A percentile compares a stretch with the other conserved stretches of the same genome.
phyloP scores from a whole-genome alignment of 2,329 filamentous ascomycete genomes.

The Curvularia hawaiiensis region DNA sequence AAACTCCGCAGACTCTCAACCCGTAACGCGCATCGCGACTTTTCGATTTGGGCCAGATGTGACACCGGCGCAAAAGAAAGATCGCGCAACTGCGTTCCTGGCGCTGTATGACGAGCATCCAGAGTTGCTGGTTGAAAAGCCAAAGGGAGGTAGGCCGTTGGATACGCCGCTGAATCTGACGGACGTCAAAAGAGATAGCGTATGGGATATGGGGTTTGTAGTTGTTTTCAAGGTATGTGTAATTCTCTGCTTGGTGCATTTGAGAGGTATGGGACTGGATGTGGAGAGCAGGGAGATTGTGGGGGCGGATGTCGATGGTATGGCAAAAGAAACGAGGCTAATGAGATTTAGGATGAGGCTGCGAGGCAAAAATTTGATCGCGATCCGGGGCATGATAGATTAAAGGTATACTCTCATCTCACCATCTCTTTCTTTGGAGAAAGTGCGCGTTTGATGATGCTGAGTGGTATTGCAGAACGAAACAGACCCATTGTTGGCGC shows the following conservation, averaged over 20 bases:
- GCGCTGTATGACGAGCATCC: slow-evolving; percentile 28
- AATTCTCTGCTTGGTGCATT: not conserved
- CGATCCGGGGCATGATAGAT: slow-evolving; percentile 28
- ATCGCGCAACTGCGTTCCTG: slow-evolving; percentile 30
- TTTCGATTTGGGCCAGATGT: slow-evolving; percentile 28
- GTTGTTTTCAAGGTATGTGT: slow-evolving; percentile 32
- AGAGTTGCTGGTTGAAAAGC: slow-evolving; percentile 20
- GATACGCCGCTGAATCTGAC: slow-evolving; percentile 30
- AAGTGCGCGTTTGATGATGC: not conserved
- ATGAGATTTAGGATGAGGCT: slow-evolving; percentile 20
- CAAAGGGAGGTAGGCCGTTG: slow-evolving; percentile 28
- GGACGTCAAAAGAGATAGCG: slow-evolving; percentile 28
- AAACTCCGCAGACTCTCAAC: not conserved
- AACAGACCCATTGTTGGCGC: slow-evolving; percentile 32
- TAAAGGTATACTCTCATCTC: slow-evolving; percentile 28
- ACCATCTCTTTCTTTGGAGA: not conserved
- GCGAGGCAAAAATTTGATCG: slow-evolving; percentile 30
- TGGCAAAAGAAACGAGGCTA: not conserved
- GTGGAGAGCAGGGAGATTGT: no score
- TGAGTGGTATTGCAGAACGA: slow-evolving; percentile 21
- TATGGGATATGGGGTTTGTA: slow-evolving; percentile 35
- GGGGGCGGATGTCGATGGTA: no score
- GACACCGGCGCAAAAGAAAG: slow-evolving; percentile 26
- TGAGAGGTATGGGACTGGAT: no score
- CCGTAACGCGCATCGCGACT: slow-evolving; percentile 31